Evolutionary conservation across 1,139 yeast species (phyloP).

Genomic region (Yamadazyma blattariae): DNA sequence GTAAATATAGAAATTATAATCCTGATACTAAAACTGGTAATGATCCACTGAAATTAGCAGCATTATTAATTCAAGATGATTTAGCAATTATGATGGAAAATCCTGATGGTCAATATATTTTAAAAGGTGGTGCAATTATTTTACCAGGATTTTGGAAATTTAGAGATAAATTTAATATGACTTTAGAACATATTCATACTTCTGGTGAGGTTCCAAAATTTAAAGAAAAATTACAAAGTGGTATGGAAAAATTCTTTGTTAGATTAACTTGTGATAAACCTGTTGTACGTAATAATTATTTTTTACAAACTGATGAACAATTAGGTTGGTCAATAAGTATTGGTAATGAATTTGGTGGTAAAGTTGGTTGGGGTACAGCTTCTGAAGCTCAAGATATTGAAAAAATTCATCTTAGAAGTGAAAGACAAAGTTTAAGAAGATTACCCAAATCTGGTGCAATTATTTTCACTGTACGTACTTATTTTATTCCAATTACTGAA

Average conservation of each 20-base stretch:
- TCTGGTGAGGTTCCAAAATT: conserved; percentile 67
- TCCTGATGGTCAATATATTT: conserved; percentile 50
- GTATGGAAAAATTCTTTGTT: conserved; percentile 64
- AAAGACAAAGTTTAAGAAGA: conserved; percentile 66
- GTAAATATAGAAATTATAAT: conserved; percentile 11
- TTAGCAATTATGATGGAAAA: conserved; percentile 63
- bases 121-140: conserved; percentile 59
- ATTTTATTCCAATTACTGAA: conserved; percentile 53
- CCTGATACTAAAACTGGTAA: conserved; percentile 17
- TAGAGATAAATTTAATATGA: conserved; percentile 51
- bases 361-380: conserved; percentile 64
- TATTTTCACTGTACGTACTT: conserved; percentile 61
- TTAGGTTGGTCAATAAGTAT: conserved; percentile 65
- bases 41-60: conserved; percentile 59
- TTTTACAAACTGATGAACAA: conserved; percentile 60
- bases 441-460: conserved; percentile 61
- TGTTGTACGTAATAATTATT: conserved; percentile 64
- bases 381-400: conserved; percentile 41
- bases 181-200: conserved; percentile 57
- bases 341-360: conserved; percentile 50
- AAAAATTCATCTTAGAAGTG: conserved; percentile 57
- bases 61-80: conserved; percentile 64
- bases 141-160: conserved; percentile 68
- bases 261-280: conserved; percentile 54
- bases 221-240: conserved; percentile 51